Evolutionary conservation across 129 eudicot genomes (phyloP).

Genomic region (Flaveria ramosissima): DNA sequence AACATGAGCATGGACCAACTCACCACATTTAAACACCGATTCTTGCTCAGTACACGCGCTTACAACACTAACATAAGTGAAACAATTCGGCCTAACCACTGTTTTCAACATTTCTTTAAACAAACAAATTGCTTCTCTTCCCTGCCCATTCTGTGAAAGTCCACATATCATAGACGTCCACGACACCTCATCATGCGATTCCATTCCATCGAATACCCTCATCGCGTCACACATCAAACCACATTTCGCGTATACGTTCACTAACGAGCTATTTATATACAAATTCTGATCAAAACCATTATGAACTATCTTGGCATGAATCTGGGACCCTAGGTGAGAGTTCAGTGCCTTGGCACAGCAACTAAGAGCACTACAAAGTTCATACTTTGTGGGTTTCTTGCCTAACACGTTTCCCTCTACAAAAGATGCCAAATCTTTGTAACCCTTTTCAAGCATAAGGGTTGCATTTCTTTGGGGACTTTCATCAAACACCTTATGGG

Average conservation of each 20-base stretch:
- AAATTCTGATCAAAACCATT: conserved; percentile 39
- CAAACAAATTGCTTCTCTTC: conserved; percentile 38
- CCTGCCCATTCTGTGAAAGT: conserved; percentile 45
- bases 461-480: conserved; percentile 19
- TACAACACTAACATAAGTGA: conserved; percentile 53
- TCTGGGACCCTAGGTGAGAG: conserved; percentile 35
- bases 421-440: conserved; percentile 10
- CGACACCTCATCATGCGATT: conserved; percentile 44
- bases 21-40: conserved; percentile 33
- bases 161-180: conserved; percentile 58
- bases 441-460: not conserved
- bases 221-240: conserved; percentile 35
- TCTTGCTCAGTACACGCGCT: conserved; percentile 42
- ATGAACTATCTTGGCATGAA: conserved; percentile 39
- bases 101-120: conserved; percentile 43
- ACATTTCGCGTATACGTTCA: conserved; percentile 50
- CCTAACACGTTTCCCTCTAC: conserved; percentile 13
- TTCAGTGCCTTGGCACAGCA: conserved; percentile 40
- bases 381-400: conserved; percentile 37
- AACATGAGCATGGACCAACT: conserved; percentile 47
- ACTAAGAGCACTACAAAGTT: conserved; percentile 40
- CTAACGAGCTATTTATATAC: conserved; percentile 42
- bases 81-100: conserved; percentile 39
- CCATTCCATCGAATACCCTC: conserved; percentile 43
- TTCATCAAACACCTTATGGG: conserved; percentile 29